Evolutionary conservation across 331 rosid genomes (phyloP).

Genomic region (Prunus yedoensis): DNA sequence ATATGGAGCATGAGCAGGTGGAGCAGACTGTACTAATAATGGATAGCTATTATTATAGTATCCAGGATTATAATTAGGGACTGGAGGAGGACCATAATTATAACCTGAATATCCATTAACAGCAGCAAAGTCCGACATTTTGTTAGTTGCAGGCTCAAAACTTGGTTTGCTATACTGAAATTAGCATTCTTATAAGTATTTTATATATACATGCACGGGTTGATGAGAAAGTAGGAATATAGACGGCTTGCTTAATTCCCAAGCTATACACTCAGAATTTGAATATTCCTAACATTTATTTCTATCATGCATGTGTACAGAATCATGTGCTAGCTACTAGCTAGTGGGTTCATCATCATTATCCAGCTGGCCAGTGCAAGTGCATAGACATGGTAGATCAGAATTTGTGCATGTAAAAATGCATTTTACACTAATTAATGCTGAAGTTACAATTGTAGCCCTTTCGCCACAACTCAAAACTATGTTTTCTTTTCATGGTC

Average conservation of each 20-base stretch:
- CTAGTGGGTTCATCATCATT: too few relatives aligned
- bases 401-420: too few relatives aligned
- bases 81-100: constrained; percentile 7
- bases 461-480: too few relatives aligned
- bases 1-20: constrained; percentile 2
- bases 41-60: neutral
- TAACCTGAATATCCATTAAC: constrained; percentile 1
- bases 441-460: too few relatives aligned
- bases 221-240: neutral
- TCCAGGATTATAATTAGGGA: neutral
- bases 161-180: neutral
- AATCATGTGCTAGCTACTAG: too few relatives aligned
- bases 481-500: too few relatives aligned
- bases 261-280: neutral
- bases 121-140: constrained; percentile 5
- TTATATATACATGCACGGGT: neutral
- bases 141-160: neutral
- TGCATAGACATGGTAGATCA: too few relatives aligned
- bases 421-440: too few relatives aligned
- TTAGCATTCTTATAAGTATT: too few relatives aligned
- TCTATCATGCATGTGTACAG: too few relatives aligned
- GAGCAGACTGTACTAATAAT: neutral
- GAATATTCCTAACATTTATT: too few relatives aligned
- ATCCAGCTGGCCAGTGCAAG: too few relatives aligned
- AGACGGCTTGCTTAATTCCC: neutral